These are phyloP conservation scores for Proliferodiscus dingleyae DNA, from an alignment of 2,329 filamentous ascomycete genomes.

Conservation along the genomic window DNA sequence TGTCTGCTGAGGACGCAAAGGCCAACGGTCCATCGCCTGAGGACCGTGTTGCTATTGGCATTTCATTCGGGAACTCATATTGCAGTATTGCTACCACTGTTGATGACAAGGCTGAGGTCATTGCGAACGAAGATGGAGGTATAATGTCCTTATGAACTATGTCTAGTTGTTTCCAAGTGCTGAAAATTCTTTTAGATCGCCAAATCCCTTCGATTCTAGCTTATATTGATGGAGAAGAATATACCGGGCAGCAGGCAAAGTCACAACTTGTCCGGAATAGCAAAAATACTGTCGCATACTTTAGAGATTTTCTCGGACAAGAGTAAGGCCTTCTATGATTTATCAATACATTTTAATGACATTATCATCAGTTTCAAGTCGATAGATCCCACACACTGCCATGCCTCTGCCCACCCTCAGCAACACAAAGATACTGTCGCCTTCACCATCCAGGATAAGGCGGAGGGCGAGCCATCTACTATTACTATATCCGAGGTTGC, in stretches of 20 bases:
- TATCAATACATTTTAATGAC: constrained; percentile 17
- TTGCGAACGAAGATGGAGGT: constrained; percentile 98
- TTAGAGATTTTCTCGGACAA: constrained; percentile 92
- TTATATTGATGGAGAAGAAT: constrained; percentile 94
- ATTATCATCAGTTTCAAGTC: constrained; percentile 67
- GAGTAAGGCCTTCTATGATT: constrained; percentile 57
- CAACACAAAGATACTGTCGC: constrained; percentile 67
- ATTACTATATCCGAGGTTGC: constrained; percentile 76
- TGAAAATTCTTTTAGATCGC: constrained; percentile 58
- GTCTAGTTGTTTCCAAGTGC: not conserved
- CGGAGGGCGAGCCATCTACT: constrained; percentile 57
- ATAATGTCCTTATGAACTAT: constrained; percentile 32
- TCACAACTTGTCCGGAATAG: constrained; percentile 87
- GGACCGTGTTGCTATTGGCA: constrained; percentile 75
- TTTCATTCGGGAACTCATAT: constrained; percentile 97
- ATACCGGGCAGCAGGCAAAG: constrained; percentile 94
- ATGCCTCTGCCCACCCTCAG: constrained; percentile 85
- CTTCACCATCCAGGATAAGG: constrained; percentile 80
- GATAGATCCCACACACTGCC: constrained; percentile 92
- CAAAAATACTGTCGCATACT: constrained; percentile 89
- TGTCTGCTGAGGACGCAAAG: constrained; percentile 26
- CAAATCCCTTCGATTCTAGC: constrained; percentile 94
- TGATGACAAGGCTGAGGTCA: constrained; percentile 94
- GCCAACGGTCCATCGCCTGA: constrained; percentile 40
- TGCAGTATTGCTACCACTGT: constrained; percentile 93